Base-by-base conservation (phyloP, 768 basidiomycete genomes). In the Tephrocybe rancida region DNA sequence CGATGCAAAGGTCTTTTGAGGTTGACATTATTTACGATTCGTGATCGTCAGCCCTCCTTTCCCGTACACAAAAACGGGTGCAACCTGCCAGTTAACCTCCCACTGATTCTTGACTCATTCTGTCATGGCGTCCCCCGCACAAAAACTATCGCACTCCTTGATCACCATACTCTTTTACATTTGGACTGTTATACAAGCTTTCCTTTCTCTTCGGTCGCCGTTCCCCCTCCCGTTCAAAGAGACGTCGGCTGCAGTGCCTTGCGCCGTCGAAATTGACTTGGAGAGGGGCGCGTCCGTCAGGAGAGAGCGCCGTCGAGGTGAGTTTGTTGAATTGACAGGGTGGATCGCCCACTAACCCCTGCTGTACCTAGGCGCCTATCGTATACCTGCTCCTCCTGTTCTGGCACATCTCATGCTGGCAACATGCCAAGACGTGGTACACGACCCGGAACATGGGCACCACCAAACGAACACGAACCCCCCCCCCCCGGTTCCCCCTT, bases 151-250 rank as follows among this genome's bases (percentile, higher is more conserved):
- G 21, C 60, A 39, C 50, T 61, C 60, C 22, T 59, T 61, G 49
- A 41, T 46, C 44, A 52, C 44, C 47, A 59, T 57, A 22, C 49
- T 61, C 60, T 54, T 59, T 61, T 59, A 61, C 56, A 22, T 61
- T 25, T 59, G 60, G 60, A 59, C 60, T 41, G 48, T 59, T 52
- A 52, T 61, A 22, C 44, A 54, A 55, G 60, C 60, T 52, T 44
- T 61, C 27, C 24, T 59, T 19, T 56, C 55, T 9, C 32, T 61
- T 22, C 54, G 60, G 35, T 56, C 57, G n/a, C 46, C 60, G 8
- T 44, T 24, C 5, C 45, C 38, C 25, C 56, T 52, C 21, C 60
- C 54, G 7, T 55, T 50, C 42, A 37, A 48, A 14, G 57, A 55
- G 50, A 56, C 56, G 22, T 53, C 57, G 29, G 58, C 43, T 2